phyloP scores from a whole-genome alignment of 2,329 filamentous ascomycete genomes.

The Fusarium continuum region DNA sequence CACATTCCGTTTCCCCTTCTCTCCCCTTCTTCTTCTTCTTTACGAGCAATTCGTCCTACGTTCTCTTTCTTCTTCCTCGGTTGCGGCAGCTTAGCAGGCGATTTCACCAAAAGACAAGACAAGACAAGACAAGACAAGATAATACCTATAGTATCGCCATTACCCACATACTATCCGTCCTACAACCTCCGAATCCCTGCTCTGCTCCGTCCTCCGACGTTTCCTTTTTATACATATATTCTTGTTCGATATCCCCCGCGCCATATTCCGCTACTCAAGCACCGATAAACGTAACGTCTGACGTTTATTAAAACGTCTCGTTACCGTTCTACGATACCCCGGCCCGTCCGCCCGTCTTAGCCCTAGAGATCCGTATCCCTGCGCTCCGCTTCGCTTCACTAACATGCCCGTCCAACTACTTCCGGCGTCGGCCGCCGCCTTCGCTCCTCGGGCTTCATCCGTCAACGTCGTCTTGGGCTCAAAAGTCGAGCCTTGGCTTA shows the following conservation, averaged over 20 bases:
- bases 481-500: conserved; percentile 96
- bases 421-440: conserved; percentile 94
- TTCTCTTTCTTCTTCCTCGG: conserved; percentile 66
- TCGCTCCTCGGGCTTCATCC: conserved; percentile 87
- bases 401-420: conserved; percentile 91
- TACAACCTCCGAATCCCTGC: conserved; percentile 39
- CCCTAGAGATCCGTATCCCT: conserved; percentile 19
- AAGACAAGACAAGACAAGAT: conserved; percentile 28
- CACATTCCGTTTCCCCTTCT: conserved; percentile 53
- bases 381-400: conserved; percentile 35
- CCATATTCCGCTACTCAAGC: conserved; percentile 21
- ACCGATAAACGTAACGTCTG: conserved; percentile 17
- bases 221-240: conserved; percentile 56
- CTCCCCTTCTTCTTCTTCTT: conserved; percentile 54
- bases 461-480: conserved; percentile 94
- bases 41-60: conserved; percentile 66
- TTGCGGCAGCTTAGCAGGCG: conserved; percentile 68
- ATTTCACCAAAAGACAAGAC: conserved; percentile 49
- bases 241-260: conserved; percentile 45
- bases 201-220: conserved; percentile 62
- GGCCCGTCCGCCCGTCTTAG: conserved; percentile 4
- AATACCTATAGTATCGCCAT: conserved; percentile 20
- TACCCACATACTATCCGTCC: conserved; percentile 7
- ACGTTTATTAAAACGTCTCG: conserved; percentile 16
- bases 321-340: conserved; percentile 15